Conservation (phyloP, 305 asterid species). For the Fraxinus floribunda region DNA sequence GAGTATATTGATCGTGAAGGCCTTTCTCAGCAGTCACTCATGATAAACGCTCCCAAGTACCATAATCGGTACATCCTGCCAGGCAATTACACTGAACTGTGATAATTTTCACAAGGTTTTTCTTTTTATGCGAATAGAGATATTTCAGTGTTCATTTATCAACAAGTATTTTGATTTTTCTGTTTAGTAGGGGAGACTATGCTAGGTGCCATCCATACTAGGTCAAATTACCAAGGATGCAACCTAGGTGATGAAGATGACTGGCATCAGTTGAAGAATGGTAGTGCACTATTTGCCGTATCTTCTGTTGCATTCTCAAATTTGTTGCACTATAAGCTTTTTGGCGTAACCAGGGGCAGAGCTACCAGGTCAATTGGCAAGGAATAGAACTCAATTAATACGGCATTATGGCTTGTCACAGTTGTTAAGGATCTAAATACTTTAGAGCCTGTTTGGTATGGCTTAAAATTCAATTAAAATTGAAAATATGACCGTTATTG, state of each 20-base stretch:
- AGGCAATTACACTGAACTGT: not conserved
- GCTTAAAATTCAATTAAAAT: too few relatives aligned
- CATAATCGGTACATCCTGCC: not conserved
- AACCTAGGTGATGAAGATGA: not conserved
- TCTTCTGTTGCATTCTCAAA: not conserved
- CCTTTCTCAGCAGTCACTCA: constrained; percentile 78
- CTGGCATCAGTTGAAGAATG: not conserved
- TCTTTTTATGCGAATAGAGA: not conserved
- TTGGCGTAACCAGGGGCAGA: not conserved
- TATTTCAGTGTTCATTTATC: not conserved
- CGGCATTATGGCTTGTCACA: not conserved
- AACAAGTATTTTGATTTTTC: not conserved
- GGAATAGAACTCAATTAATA: not conserved
- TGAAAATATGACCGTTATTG: too few relatives aligned
- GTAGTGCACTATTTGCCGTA: not conserved
- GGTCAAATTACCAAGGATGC: not conserved
- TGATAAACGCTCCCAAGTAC: not conserved
- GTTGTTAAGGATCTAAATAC: not conserved
- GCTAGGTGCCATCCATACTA: not conserved
- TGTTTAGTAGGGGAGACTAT: not conserved
- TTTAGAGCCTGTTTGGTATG: too few relatives aligned
- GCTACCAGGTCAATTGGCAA: not conserved
- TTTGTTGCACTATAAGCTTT: not conserved
- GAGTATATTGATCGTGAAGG: constrained; percentile 85
- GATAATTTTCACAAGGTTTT: not conserved